A percentile compares a stretch with the other conserved stretches of the same genome.
Evolutionary conservation across 169 alveolate genomes (phyloP).

Genomic region (Prorocentrum cordatum): DNA sequence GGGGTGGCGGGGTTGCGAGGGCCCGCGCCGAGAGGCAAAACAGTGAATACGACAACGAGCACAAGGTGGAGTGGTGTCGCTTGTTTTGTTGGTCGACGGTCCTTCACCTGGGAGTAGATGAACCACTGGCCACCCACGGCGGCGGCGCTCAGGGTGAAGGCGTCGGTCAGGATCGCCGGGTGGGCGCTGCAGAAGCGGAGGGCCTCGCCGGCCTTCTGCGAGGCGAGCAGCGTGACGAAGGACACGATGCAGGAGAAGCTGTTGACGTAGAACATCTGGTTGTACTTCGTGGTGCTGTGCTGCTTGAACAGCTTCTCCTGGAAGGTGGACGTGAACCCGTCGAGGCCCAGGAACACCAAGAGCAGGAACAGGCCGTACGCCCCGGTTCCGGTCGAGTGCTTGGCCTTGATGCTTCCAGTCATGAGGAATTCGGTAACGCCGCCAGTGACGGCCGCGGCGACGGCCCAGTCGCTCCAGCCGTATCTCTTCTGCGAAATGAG

Average conservation of each 20-base stretch:
- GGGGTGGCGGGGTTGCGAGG: no score
- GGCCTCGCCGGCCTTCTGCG: no score
- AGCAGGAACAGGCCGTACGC: background rate
- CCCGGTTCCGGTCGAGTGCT: background rate
- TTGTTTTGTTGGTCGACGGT: no score
- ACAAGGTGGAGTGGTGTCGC: no score
- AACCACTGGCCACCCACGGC: background rate
- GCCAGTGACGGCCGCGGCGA: background rate
- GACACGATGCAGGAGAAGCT: no score
- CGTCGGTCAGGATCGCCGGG: background rate
- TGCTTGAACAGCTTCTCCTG: background rate
- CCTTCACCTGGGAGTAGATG: background rate
- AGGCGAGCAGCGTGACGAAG: no score
- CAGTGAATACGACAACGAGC: no score
- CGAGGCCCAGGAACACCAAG: background rate
- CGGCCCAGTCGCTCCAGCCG: background rate
- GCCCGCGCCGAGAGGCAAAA: no score
- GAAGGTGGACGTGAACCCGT: background rate
- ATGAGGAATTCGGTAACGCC: background rate
- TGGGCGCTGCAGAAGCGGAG: background rate
- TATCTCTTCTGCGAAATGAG: background rate
- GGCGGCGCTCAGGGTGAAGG: background rate
- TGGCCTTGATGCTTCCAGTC: background rate
- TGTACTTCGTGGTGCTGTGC: background rate
- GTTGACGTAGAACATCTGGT: conserved; percentile 9